Conservation (phyloP, 73 alveolate genomes). For the Stentor roeselii region DNA sequence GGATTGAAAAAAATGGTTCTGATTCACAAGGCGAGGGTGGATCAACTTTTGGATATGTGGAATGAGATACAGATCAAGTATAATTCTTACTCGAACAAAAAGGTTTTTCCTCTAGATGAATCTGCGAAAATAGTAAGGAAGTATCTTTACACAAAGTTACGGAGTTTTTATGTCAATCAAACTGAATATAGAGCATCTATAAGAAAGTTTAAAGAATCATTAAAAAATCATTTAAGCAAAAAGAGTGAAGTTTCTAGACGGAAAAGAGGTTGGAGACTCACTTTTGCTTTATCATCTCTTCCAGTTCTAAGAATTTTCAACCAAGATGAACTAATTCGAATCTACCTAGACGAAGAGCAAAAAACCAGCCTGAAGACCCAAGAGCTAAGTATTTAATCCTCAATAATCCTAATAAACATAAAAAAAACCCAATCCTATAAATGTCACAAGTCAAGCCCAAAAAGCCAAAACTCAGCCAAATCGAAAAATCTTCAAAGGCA, state of each 20-base stretch:
- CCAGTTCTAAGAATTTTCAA: neutral
- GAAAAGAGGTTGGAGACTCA: neutral
- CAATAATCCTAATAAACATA: no score
- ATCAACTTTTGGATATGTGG: neutral
- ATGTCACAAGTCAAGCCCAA: no score
- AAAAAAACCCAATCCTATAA: no score
- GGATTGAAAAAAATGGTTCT: neutral
- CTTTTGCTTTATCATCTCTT: neutral
- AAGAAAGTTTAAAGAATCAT: no score
- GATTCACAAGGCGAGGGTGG: neutral
- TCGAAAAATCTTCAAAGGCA: no score
- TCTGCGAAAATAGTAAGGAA: neutral
- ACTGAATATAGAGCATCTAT: neutral
- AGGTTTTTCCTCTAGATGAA: neutral
- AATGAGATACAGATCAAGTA: neutral
- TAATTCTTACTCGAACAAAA: neutral
- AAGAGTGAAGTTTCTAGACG: neutral
- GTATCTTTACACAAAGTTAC: neutral
- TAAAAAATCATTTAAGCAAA: no score
- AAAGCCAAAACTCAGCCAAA: no score
- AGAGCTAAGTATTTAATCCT: no score
- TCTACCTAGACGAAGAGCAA: neutral
- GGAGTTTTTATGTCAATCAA: neutral
- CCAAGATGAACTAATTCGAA: neutral
- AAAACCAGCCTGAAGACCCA: no score